Evolutionary conservation across 352 stramenopile species (phyloP), one percentile per base, ranked within the genome.

Genomic region (Phytophthora boehmeriae): DNA sequence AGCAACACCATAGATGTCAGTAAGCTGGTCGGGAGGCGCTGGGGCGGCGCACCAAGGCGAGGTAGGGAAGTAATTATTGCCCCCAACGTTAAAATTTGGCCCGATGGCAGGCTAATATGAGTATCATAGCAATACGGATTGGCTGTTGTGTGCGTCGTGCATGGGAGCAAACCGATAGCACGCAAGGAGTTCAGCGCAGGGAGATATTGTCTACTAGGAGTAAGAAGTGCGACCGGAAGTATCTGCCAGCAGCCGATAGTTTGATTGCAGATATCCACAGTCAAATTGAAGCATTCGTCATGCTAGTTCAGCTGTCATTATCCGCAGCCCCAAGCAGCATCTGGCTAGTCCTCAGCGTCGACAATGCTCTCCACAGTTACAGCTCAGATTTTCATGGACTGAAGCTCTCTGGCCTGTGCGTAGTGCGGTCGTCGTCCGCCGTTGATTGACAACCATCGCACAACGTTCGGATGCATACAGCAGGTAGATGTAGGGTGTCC

Each of bases 61-160:
- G 63, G 58, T 71, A 63, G 58, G 54, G 43, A 55, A 66, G 42
- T 60, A 67, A 66, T 72, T 70, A 73, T 76, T 66, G 63, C 54
- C 44, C 39, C 51, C 55, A 69, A 66, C 42, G 56, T 69, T 73
- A 69, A 60, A 69, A 64, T 71, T 30, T 66, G 68, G 68, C 68
- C 68, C 68, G 51, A 64, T 19, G 68, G 68, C 38, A 76, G 63
- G 63, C 68, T 76, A 73, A 76, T 76, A 76, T 71, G 60, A 66
- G 59, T 73, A 73, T 44, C 43, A 73, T 69, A 69, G 65, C 49
- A 69, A 65, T 35, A 34, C 28, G 54, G 45, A 25, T 53, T 55
- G 57, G 22, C 49, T 67, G 52, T 49, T 25, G 34, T 20, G 48
- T 55, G 38, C 25, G 16, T 65, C 25, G 60, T 48, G 23, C 17